Evolutionary conservation across 108 stramenopile species (phyloP).

Genomic region (Chaetoceros tenuissimus): DNA sequence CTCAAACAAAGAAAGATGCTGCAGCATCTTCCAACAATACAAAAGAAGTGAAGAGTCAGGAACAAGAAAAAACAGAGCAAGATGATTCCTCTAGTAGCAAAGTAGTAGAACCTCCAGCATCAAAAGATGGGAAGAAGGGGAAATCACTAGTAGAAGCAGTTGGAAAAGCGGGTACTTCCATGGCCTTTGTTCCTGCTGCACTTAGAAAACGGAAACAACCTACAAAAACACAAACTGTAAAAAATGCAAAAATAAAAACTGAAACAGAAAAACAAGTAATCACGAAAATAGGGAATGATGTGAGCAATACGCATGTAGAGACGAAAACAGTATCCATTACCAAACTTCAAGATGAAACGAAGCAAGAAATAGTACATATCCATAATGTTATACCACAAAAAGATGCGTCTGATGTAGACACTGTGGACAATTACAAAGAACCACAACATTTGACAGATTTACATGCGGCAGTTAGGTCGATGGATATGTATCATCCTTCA

Average conservation of each 20-base stretch:
- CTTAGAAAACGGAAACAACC: constrained; percentile 19
- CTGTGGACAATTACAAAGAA: constrained; percentile 14
- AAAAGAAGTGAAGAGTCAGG: not conserved
- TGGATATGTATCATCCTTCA: constrained; percentile 59
- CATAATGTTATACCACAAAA: not conserved
- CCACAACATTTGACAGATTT: constrained; percentile 24
- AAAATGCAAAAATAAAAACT: constrained; percentile 2
- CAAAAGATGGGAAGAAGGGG: not conserved
- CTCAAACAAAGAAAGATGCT: not conserved
- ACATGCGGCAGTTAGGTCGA: constrained; percentile 19
- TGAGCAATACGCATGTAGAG: not conserved
- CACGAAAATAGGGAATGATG: not conserved
- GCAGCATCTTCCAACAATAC: not conserved
- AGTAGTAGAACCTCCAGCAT: too few relatives aligned
- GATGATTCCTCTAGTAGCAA: not conserved
- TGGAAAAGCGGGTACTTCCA: constrained; percentile 56
- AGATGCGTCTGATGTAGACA: not conserved
- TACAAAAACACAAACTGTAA: not conserved
- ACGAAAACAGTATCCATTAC: not conserved
- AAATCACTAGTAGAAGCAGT: constrained; percentile 34
- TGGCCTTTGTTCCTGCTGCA: constrained; percentile 57
- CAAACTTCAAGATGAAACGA: not conserved
- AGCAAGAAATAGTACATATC: not conserved
- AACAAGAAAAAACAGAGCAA: not conserved
- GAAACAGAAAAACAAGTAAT: constrained; percentile 20